Conservation (phyloP, 2,329 filamentous ascomycete species). For the Penicillium sp. region DNA sequence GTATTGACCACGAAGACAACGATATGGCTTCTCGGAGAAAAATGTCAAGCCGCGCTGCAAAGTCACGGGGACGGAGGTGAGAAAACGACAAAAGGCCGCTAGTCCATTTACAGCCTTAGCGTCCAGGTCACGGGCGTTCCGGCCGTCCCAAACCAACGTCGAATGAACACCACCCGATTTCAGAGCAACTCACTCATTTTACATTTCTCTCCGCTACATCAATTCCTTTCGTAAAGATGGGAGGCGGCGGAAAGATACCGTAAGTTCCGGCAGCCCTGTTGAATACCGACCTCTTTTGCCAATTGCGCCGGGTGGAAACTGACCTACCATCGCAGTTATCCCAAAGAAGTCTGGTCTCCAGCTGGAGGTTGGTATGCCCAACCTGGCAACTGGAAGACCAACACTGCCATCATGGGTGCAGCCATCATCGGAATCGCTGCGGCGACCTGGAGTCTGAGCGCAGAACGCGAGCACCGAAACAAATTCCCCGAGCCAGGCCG, state of each 20-base stretch:
- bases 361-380: conserved; percentile 96
- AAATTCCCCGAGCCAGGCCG: conserved; percentile 71
- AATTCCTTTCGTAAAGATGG: conserved; percentile 45
- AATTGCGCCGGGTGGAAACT: conserved; percentile 17
- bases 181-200: background rate
- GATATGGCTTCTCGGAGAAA: conserved; percentile 26
- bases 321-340: conserved; percentile 61
- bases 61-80: conserved; percentile 36
- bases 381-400: conserved; percentile 89
- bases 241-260: conserved; percentile 76
- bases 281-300: background rate
- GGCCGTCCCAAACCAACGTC: conserved; percentile 13
- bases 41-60: conserved; percentile 34
- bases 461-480: conserved; percentile 67
- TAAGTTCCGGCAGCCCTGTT: conserved; percentile 39
- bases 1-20: background rate
- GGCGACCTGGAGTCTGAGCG: conserved; percentile 67
- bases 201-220: conserved; percentile 11
- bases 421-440: conserved; percentile 66
- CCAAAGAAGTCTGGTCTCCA: conserved; percentile 99
- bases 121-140: conserved; percentile 21
- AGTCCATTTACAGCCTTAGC: conserved; percentile 22
- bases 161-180: conserved; percentile 11
- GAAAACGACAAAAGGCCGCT: conserved; percentile 22
- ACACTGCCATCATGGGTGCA: conserved; percentile 73